phyloP scores from a whole-genome alignment of 2,329 filamentous ascomycete species.

The Ilyonectria mors-panacis region DNA sequence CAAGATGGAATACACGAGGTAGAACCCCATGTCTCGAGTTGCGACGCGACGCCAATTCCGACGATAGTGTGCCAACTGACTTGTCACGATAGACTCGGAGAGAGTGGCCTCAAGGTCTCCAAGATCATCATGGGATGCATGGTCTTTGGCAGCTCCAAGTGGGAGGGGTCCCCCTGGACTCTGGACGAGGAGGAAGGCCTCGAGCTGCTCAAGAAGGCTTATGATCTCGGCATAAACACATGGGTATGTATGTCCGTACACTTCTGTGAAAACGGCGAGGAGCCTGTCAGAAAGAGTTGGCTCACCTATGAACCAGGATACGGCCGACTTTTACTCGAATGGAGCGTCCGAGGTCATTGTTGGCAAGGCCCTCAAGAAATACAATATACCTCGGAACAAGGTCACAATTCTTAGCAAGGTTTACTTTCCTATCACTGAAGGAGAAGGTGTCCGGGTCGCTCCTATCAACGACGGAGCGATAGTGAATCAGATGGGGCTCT shows the following conservation, averaged over 20 bases:
- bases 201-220: conserved; percentile 73
- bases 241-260: conserved; percentile 50
- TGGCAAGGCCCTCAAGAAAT: conserved; percentile 73
- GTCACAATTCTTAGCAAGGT: conserved; percentile 68
- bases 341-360: conserved; percentile 69
- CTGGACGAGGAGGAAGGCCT: conserved; percentile 58
- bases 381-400: conserved; percentile 69
- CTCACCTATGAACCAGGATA: conserved; percentile 49
- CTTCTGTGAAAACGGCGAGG: conserved; percentile 44
- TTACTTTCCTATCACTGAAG: conserved; percentile 60
- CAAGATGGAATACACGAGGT: conserved; percentile 40
- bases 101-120: conserved; percentile 59
- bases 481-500: conserved; percentile 64
- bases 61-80: conserved; percentile 23
- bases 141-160: conserved; percentile 51
- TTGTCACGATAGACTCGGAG: conserved; percentile 50
- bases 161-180: conserved; percentile 49
- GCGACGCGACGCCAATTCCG: not conserved
- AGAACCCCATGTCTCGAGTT: conserved; percentile 20
- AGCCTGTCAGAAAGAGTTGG: not conserved
- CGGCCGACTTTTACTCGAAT: conserved; percentile 70
- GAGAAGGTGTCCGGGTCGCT: conserved; percentile 50
- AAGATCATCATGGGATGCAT: conserved; percentile 57
- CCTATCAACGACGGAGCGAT: conserved; percentile 52
- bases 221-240: conserved; percentile 74